Percentiles rank a stretch among this genome's conserved stretches.
These are phyloP conservation scores for Pichia sorboxylosa DNA, from an alignment of 1,139 yeast genomes.

Conservation along the genomic window DNA sequence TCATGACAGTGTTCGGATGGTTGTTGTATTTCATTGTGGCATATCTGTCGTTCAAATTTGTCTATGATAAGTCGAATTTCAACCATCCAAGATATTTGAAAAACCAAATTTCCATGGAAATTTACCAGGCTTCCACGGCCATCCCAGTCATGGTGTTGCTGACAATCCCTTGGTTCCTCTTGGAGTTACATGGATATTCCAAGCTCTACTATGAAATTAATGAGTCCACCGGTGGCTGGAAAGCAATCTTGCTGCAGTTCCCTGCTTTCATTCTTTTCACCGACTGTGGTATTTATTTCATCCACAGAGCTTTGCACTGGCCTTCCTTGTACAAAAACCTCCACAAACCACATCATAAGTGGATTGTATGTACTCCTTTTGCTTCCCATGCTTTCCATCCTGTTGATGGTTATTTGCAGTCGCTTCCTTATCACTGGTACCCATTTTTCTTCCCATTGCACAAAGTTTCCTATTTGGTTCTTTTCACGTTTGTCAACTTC, in stretches of 20 bases:
- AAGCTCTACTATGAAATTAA: constrained; percentile 56
- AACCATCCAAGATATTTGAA: constrained; percentile 93
- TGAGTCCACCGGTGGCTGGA: constrained; percentile 60
- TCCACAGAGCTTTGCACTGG: constrained; percentile 90
- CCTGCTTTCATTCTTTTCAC: constrained; percentile 82
- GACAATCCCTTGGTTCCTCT: constrained; percentile 81
- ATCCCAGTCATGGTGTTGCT: constrained; percentile 81
- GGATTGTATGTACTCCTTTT: constrained; percentile 97
- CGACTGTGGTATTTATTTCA: constrained; percentile 81
- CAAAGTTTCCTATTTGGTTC: constrained; percentile 65
- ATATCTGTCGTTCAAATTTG: constrained; percentile 55
- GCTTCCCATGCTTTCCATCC: constrained; percentile 99
- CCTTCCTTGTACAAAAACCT: constrained; percentile 72
- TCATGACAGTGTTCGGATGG: constrained; percentile 81
- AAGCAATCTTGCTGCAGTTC: constrained; percentile 50
- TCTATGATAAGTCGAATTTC: constrained; percentile 80
- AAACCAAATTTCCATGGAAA: constrained; percentile 80
- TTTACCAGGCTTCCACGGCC: constrained; percentile 63
- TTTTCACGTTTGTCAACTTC: constrained; percentile 85
- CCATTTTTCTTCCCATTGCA: constrained; percentile 89
- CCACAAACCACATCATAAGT: constrained; percentile 98
- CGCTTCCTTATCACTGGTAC: constrained; percentile 83
- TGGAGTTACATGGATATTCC: constrained; percentile 78
- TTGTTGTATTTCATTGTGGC: constrained; percentile 68
- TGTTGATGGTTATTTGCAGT: constrained; percentile 87